Percentiles rank a stretch among this genome's conserved stretches.
phyloP scores from a whole-genome alignment of 352 stramenopile genomes.

The Globisporangium cylindrosporum region DNA sequence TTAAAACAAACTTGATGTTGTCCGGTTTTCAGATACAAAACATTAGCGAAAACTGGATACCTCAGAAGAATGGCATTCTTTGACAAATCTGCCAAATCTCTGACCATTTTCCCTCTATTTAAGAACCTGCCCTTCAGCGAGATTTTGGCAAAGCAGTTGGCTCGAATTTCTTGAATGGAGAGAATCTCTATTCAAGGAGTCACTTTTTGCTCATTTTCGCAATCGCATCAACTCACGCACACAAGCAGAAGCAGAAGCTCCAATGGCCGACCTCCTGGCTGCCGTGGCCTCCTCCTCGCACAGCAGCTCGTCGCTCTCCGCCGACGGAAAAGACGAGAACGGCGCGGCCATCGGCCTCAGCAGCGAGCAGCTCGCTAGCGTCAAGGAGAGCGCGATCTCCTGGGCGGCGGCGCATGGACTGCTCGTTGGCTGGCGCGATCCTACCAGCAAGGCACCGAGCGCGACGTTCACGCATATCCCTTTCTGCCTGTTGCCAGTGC shows the following conservation, averaged over 20 bases:
- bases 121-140: no score
- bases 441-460: constrained; percentile 21
- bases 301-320: neutral
- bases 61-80: no score
- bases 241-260: neutral
- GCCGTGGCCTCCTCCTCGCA: constrained; percentile 28
- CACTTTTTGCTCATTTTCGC: neutral
- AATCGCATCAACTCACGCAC: neutral
- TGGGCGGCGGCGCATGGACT: constrained; percentile 74
- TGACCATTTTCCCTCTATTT: no score
- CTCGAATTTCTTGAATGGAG: no score
- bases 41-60: no score
- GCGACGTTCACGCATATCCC: constrained; percentile 75
- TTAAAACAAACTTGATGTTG: no score
- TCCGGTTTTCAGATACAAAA: no score
- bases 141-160: no score
- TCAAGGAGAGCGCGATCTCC: constrained; percentile 73
- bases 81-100: no score
- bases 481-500: constrained; percentile 68
- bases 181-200: no score
- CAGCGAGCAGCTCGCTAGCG: constrained; percentile 32
- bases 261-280: constrained; percentile 39
- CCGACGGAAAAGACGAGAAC: constrained; percentile 17
- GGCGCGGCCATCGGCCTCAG: constrained; percentile 43
- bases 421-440: constrained; percentile 61